Evolutionary conservation across 2,329 filamentous ascomycete genomes (phyloP), one percentile per base, ranked within the genome.

Genomic region (Ploettnerulaceae sp.): DNA sequence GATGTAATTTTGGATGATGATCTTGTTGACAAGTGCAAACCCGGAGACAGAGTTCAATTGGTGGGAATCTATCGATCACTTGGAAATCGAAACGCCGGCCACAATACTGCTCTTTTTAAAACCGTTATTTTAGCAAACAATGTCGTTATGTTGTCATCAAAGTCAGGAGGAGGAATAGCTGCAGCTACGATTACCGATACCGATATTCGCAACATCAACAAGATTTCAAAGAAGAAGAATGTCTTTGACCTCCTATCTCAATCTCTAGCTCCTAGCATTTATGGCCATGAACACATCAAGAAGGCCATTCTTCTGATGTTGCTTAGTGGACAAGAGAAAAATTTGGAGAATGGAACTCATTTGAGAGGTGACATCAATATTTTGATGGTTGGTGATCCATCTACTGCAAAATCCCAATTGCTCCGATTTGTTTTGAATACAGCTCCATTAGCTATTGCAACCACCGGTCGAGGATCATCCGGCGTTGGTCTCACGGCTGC

Each of bases 291-390:
- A 61, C 86, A 96, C 65, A 94, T 98, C 70, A 98, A 98, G 69
- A 96, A 94, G 68, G 93, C 93, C 0, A 95, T 98, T 55, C 70
- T 98, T 24, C 79, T 98, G 38, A 94, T 97, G 87, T 76, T 98
- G 21, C 73, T 98, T 11, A 87, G 93, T 61, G 93, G 93, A 48
- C 89, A 95, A 77, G 93, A 98, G 73, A 98, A 98, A 75, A 98
- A 98, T 61, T 69, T 98, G 47, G 93, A 97, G 54, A 98, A 98
- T 59, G 93, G 93, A 48, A 97, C 93, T 1, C 93, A 98, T 77
- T 71, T 98, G 65, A 85, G 93, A 76, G 93, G 93, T 71, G 93
- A 98, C 63, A 97, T 98, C 70, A 98, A 98, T 66, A 95, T 98
- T 57, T 76, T 98, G 40, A 97, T 98, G 93, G 91, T 98, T 33